Conservation (phyloP, 805 yeast species). For the Yamadazyma ubonensis region DNA sequence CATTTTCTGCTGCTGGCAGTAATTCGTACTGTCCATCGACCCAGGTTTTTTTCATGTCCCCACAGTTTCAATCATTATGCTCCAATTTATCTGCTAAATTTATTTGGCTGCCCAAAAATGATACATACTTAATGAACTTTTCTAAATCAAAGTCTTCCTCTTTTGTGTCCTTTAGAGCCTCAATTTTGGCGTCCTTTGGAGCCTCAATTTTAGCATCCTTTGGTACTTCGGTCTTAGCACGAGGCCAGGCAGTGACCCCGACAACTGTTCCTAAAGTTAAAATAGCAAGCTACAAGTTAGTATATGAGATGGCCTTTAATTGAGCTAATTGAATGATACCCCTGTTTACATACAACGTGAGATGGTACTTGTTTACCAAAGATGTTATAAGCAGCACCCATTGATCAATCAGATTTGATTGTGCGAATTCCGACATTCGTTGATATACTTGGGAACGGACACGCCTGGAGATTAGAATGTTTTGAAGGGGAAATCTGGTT, state of each 20-base stretch:
- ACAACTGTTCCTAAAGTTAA: constrained; percentile 41
- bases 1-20: too few relatives aligned
- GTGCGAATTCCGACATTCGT: not conserved
- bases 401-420: constrained; percentile 12
- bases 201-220: constrained; percentile 15
- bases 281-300: constrained; percentile 34
- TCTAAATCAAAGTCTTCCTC: constrained; percentile 46
- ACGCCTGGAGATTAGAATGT: not conserved
- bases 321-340: too few relatives aligned
- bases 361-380: constrained; percentile 47
- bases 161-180: constrained; percentile 13
- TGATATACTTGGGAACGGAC: too few relatives aligned
- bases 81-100: too few relatives aligned
- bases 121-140: constrained; percentile 42
- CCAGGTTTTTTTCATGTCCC: too few relatives aligned
- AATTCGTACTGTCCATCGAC: too few relatives aligned
- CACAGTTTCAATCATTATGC: too few relatives aligned
- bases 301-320: too few relatives aligned
- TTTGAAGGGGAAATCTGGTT: constrained; percentile 23
- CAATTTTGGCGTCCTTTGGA: not conserved
- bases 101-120: not conserved
- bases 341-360: constrained; percentile 36
- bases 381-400: constrained; percentile 44
- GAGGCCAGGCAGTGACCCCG: constrained; percentile 39
- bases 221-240: constrained; percentile 24